These are phyloP conservation scores for Pleomassaria siparia DNA, from an alignment of 2,329 filamentous ascomycete species.

Conservation along the genomic window DNA sequence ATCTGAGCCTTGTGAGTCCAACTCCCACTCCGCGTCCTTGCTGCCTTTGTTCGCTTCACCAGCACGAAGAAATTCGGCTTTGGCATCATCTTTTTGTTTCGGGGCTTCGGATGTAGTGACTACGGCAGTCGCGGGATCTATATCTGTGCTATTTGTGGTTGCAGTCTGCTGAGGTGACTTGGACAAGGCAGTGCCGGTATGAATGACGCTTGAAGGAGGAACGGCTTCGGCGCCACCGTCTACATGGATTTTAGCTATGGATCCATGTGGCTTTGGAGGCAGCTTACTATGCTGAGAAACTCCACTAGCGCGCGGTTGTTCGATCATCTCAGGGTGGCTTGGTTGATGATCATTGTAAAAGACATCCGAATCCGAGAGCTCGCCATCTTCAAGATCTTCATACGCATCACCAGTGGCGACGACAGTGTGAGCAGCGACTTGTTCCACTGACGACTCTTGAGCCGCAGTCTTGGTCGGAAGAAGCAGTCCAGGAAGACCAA, in stretches of 20 bases:
- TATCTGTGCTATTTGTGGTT: neutral
- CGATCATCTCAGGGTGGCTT: neutral
- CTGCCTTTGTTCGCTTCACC: constrained; percentile 50
- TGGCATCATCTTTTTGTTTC: constrained; percentile 25
- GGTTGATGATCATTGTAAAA: constrained; percentile 25
- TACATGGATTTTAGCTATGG: neutral
- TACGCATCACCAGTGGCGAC: constrained; percentile 8
- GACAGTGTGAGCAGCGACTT: neutral
- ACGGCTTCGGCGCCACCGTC: neutral
- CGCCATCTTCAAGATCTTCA: constrained; percentile 34
- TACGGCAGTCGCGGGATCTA: neutral
- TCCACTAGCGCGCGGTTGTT: neutral
- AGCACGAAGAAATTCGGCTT: constrained; percentile 47
- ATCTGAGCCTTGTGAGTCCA: constrained; percentile 62
- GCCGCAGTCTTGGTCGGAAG: constrained; percentile 13
- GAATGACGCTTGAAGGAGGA: constrained; percentile 7
- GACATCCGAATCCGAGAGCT: constrained; percentile 34
- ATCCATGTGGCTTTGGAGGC: neutral
- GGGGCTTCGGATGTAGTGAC: neutral
- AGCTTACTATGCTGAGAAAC: constrained; percentile 1
- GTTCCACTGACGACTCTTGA: neutral
- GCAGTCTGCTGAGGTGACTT: neutral
- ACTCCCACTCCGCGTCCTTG: constrained; percentile 77
- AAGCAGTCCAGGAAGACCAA: constrained; percentile 42
- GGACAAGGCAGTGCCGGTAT: constrained; percentile 5